Evolutionary conservation across 2,329 filamentous ascomycete genomes (phyloP).

Genomic region (Penicillium verrucosum): DNA sequence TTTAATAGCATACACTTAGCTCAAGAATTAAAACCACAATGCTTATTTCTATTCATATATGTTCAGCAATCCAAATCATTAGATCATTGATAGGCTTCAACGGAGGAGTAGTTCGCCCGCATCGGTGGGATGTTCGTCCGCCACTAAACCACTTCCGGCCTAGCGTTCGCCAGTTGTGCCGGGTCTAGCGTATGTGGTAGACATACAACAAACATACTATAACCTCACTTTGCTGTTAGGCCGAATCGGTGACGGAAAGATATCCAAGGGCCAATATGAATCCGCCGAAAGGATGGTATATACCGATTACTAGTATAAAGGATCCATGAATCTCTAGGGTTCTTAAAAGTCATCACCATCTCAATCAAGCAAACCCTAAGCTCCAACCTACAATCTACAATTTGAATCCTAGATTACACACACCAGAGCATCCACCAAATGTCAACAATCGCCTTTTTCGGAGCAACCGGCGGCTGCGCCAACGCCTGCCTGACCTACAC

Average conservation of each 20-base stretch:
- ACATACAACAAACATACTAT: no score
- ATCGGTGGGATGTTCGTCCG: not conserved
- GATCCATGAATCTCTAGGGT: not conserved
- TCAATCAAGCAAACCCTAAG: not conserved
- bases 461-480: slow-evolving; percentile 51
- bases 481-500: slow-evolving; percentile 44
- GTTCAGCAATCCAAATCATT: not conserved
- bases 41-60: not conserved
- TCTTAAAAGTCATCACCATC: not conserved
- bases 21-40: not conserved
- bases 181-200: no score
- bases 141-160: not conserved
- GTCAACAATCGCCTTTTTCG: slow-evolving; percentile 50
- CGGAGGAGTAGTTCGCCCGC: not conserved
- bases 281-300: no score
- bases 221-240: not conserved
- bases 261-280: not conserved
- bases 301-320: not conserved
- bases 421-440: not conserved
- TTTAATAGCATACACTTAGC: not conserved
- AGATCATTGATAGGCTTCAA: not conserved
- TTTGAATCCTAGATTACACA: not conserved
- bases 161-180: not conserved
- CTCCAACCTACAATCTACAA: not conserved
- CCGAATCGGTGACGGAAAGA: not conserved